These are phyloP conservation scores for Solanum gracilifrons DNA, from an alignment of 257 asterid species.

Conservation along the genomic window DNA sequence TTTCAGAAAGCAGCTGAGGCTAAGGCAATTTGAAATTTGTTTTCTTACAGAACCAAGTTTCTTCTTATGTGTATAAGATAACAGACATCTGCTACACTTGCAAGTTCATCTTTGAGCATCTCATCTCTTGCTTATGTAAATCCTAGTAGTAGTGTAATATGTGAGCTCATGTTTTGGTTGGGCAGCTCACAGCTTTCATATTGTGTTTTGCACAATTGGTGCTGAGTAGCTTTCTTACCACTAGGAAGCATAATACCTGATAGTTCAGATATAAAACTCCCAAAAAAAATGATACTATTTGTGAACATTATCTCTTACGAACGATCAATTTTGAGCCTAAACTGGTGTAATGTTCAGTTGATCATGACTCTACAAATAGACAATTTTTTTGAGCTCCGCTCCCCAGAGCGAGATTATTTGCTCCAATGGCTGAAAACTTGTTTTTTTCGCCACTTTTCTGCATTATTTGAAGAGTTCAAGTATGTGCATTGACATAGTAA, in stretches of 20 bases:
- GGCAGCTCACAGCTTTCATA: neutral
- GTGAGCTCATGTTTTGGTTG: neutral
- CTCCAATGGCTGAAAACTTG: neutral
- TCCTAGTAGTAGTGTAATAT: neutral
- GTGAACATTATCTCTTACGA: neutral
- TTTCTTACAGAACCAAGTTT: neutral
- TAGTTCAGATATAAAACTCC: neutral
- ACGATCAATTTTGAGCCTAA: neutral
- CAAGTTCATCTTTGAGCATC: neutral
- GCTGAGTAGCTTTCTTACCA: neutral
- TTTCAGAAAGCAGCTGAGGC: slow-evolving; percentile 47
- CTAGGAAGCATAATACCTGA: neutral
- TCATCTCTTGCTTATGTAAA: neutral
- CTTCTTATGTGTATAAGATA: neutral
- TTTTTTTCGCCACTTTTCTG: neutral
- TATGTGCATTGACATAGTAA: neutral
- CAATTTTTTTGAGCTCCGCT: neutral
- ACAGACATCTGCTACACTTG: neutral
- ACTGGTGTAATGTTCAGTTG: neutral
- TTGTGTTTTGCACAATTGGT: neutral
- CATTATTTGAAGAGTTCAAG: neutral
- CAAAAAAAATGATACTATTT: neutral
- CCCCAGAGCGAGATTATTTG: neutral
- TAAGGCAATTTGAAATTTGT: slow-evolving; percentile 6
- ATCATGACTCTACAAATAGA: neutral